phyloP scores from a whole-genome alignment of 495 filamentous ascomycete genomes.

The Symbiotaphrina buchneri region DNA sequence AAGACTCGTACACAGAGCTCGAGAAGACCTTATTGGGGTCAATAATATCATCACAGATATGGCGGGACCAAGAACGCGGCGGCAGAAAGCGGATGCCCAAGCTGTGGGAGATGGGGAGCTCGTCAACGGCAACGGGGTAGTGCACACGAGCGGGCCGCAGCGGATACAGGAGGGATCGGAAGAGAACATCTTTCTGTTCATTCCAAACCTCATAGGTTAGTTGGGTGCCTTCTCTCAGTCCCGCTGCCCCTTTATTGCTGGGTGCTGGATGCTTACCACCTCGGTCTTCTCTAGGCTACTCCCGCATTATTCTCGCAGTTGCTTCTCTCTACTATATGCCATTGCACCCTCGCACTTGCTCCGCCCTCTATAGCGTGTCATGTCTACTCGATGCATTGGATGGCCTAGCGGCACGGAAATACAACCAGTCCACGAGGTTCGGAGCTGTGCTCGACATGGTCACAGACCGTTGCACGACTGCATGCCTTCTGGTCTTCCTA shows the following conservation, averaged over 20 bases:
- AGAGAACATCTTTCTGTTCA: slow-evolving; percentile 93
- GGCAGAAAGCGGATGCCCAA: not conserved
- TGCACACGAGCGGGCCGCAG: not conserved
- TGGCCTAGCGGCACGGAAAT: slow-evolving; percentile 70
- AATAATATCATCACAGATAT: no score
- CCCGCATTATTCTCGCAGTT: slow-evolving; percentile 67
- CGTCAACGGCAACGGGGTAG: slow-evolving; percentile 3
- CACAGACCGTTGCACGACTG: slow-evolving; percentile 83
- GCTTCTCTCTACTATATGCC: slow-evolving; percentile 98
- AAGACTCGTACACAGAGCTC: no score
- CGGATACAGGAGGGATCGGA: slow-evolving; percentile 14
- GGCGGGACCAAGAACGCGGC: slow-evolving; percentile 2
- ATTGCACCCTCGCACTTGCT: slow-evolving; percentile 84
- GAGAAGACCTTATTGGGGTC: no score
- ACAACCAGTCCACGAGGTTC: slow-evolving; percentile 79
- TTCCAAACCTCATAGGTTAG: slow-evolving; percentile 82
- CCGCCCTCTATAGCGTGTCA: slow-evolving; percentile 71
- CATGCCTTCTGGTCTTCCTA: slow-evolving; percentile 82
- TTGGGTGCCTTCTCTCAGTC: slow-evolving; percentile 3
- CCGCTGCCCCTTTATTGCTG: slow-evolving; percentile 1
- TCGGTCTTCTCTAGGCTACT: slow-evolving; percentile 42
- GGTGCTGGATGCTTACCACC: slow-evolving; percentile 4
- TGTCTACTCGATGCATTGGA: slow-evolving; percentile 90
- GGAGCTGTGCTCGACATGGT: slow-evolving; percentile 97
- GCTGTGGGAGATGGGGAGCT: not conserved